These are phyloP conservation scores for Dryas integrifolia DNA, from an alignment of 331 rosid genomes.

Conservation along the genomic window DNA sequence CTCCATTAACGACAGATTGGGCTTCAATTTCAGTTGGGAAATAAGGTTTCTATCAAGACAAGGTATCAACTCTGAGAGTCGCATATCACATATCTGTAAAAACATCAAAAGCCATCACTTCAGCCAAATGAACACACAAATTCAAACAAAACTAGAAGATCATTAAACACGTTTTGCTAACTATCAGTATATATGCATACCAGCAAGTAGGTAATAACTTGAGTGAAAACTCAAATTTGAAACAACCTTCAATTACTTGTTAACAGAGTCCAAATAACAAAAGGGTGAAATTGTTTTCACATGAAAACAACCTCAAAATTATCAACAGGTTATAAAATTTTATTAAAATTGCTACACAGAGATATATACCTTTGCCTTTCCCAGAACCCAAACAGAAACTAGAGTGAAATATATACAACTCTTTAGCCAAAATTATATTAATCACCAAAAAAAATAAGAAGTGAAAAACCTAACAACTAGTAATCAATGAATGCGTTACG, in stretches of 20 bases:
- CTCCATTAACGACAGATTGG: slow-evolving; percentile 52
- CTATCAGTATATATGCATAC: too few species aligned
- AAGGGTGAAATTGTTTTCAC: neutral
- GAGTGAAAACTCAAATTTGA: neutral
- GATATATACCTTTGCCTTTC: too few species aligned
- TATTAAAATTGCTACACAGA: neutral
- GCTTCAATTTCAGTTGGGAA: slow-evolving; percentile 47
- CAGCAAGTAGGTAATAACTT: too few species aligned
- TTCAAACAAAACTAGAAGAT: neutral
- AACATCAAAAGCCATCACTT: neutral
- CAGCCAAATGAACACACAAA: neutral
- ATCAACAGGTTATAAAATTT: neutral
- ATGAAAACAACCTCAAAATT: slow-evolving; percentile 6
- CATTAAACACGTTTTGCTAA: too few species aligned
- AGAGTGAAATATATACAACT: too few species aligned
- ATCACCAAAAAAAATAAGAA: neutral
- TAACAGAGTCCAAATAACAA: neutral
- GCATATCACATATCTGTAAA: slow-evolving; percentile 47
- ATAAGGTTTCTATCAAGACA: slow-evolving; percentile 56
- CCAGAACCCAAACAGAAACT: too few species aligned
- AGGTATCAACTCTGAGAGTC: slow-evolving; percentile 54
- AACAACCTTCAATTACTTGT: neutral
- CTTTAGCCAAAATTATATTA: neutral
- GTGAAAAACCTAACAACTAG: neutral
- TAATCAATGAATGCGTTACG: slow-evolving; percentile 6